These are phyloP conservation scores for Trypanosoma melophagium DNA, from an alignment of 208 protist genomes.

Conservation along the genomic window DNA sequence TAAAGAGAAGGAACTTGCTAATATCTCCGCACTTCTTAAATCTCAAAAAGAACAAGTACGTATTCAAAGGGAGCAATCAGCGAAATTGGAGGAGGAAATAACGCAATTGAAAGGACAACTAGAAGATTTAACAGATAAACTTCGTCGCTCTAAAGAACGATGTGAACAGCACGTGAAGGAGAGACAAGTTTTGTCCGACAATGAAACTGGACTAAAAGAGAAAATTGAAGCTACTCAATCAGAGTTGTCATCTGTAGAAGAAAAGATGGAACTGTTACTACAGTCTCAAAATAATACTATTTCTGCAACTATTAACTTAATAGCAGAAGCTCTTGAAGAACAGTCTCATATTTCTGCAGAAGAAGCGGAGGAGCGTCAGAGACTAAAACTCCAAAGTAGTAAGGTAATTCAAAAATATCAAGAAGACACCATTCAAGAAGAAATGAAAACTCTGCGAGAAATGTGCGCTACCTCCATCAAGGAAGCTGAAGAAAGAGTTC, in stretches of 20 bases:
- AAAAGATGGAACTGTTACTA: background rate
- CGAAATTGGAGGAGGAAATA: slow-evolving; percentile 11
- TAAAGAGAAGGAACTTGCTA: slow-evolving; percentile 7
- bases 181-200: background rate
- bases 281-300: background rate
- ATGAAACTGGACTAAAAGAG: background rate
- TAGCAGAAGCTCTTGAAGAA: background rate
- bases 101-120: slow-evolving; percentile 10
- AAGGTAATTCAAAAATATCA: background rate
- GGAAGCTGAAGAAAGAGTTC: no score
- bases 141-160: background rate
- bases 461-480: no score
- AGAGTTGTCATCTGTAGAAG: background rate
- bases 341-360: background rate
- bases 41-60: slow-evolving; percentile 5
- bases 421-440: background rate
- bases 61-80: background rate
- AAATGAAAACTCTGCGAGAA: no score
- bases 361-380: slow-evolving; percentile 3
- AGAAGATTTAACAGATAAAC: background rate
- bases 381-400: background rate
- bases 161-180: slow-evolving; percentile 21
- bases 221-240: background rate
- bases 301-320: background rate
- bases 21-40: background rate